phyloP scores from a whole-genome alignment of 1,284 basidiomycete species.

The Ustilago shanxiensis region DNA sequence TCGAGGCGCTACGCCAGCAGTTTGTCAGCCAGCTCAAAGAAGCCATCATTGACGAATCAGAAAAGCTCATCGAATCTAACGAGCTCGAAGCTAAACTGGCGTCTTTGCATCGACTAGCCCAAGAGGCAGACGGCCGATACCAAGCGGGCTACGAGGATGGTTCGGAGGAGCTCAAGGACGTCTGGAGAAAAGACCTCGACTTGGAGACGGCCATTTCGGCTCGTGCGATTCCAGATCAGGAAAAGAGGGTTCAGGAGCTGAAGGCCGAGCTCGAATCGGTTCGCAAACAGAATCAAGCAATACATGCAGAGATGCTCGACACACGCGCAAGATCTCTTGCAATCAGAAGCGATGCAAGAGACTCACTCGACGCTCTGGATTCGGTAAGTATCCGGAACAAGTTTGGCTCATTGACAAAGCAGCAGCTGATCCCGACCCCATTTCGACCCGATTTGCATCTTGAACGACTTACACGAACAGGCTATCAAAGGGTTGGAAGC shows the following conservation, averaged over 20 bases:
- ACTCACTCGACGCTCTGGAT: constrained; percentile 37
- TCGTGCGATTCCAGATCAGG: constrained; percentile 54
- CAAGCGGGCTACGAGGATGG: constrained; percentile 29
- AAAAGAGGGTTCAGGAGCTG: constrained; percentile 31
- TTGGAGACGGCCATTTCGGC: constrained; percentile 59
- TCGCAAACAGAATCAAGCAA: constrained; percentile 15
- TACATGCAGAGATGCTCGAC: constrained; percentile 19
- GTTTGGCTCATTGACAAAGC: neutral
- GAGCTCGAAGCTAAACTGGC: constrained; percentile 52
- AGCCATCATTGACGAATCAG: constrained; percentile 54
- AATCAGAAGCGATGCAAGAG: constrained; percentile 25
- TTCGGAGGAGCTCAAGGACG: constrained; percentile 52
- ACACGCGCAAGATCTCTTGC: constrained; percentile 17
- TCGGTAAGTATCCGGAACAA: constrained; percentile 28
- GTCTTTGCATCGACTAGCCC: constrained; percentile 49
- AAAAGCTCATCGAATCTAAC: constrained; percentile 54
- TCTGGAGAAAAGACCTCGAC: constrained; percentile 61
- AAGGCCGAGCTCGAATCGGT: constrained; percentile 44
- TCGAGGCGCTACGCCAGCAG: constrained; percentile 52
- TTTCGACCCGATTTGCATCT: neutral
- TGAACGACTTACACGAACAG: constrained; percentile 14
- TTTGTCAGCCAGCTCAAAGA: constrained; percentile 59
- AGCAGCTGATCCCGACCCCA: neutral
- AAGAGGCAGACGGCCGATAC: constrained; percentile 58
- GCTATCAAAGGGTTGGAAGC: constrained; percentile 50